These are phyloP conservation scores for Pythium aristosporum DNA, from an alignment of 352 stramenopile species.

Conservation along the genomic window DNA sequence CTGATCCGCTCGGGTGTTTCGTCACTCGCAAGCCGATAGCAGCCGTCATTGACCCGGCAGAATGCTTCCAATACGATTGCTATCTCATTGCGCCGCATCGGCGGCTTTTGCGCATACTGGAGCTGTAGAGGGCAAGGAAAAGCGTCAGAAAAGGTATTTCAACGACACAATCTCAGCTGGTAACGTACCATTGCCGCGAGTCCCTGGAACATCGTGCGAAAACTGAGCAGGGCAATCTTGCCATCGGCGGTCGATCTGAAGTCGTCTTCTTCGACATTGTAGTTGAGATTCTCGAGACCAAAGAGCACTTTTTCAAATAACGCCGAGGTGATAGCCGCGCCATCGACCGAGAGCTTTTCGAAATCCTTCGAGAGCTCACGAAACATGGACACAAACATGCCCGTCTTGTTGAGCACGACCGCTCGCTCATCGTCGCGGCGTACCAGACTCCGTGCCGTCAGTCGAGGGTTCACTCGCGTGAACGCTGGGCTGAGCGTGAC, in stretches of 20 bases:
- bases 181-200: slow-evolving; percentile 62
- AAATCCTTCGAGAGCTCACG: slow-evolving; percentile 56
- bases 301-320: slow-evolving; percentile 64
- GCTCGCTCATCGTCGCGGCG: slow-evolving; percentile 48
- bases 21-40: slow-evolving; percentile 60
- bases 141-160: neutral
- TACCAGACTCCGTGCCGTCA: slow-evolving; percentile 53
- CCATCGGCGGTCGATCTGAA: slow-evolving; percentile 50
- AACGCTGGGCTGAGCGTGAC: slow-evolving; percentile 68
- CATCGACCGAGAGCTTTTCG: slow-evolving; percentile 50
- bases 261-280: slow-evolving; percentile 64
- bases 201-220: slow-evolving; percentile 46
- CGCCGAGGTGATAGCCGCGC: slow-evolving; percentile 22
- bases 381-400: slow-evolving; percentile 59
- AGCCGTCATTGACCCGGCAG: slow-evolving; percentile 69
- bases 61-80: slow-evolving; percentile 69
- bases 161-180: neutral
- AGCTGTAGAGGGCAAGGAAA: slow-evolving; percentile 33
- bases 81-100: slow-evolving; percentile 63
- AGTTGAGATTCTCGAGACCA: slow-evolving; percentile 69
- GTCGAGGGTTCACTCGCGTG: slow-evolving; percentile 58
- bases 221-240: slow-evolving; percentile 59
- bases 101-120: slow-evolving; percentile 59
- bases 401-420: slow-evolving; percentile 62
- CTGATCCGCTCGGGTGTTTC: slow-evolving; percentile 32